A percentile compares a stretch with the other conserved stretches of the same genome.
phyloP scores from a whole-genome alignment of 2,329 filamentous ascomycete genomes.

The Tolypocladium ophioglossoides region DNA sequence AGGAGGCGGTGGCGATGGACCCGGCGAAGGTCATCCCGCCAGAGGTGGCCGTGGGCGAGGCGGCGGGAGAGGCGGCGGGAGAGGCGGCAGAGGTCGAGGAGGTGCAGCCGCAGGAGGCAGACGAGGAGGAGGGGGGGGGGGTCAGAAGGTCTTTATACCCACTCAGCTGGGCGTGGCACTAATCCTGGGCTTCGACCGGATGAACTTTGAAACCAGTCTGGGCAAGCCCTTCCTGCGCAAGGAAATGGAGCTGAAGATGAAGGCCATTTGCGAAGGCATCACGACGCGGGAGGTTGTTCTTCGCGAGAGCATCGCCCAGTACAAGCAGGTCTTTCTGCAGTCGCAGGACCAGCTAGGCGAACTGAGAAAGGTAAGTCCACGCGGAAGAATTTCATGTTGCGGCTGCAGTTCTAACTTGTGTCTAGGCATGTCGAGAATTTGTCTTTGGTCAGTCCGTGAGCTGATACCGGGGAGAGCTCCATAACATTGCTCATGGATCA shows the following conservation, averaged over 20 bases:
- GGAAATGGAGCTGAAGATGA: conserved; percentile 97
- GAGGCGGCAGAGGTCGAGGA: conserved; percentile 27
- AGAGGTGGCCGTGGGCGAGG: conserved; percentile 40
- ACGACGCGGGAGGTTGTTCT: conserved; percentile 67
- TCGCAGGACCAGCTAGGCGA: conserved; percentile 66
- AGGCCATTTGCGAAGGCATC: conserved; percentile 84
- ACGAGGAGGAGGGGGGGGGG: conserved; percentile 27
- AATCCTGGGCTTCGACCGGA: conserved; percentile 88
- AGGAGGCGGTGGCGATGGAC: conserved; percentile 28
- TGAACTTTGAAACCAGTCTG: conserved; percentile 85
- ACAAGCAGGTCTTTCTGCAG: conserved; percentile 75
- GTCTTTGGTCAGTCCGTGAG: conserved; percentile 14
- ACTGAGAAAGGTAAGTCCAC: conserved; percentile 45
- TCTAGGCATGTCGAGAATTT: conserved; percentile 12
- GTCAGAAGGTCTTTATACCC: conserved; percentile 80
- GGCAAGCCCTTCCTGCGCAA: conserved; percentile 94
- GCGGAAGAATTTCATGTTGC: not conserved
- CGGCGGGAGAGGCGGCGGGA: conserved; percentile 32
- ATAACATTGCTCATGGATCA: too few relatives aligned
- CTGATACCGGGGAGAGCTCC: not conserved
- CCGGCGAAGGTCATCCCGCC: conserved; percentile 24
- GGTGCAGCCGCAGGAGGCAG: conserved; percentile 30
- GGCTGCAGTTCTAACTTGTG: not conserved
- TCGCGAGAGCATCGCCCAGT: conserved; percentile 74
- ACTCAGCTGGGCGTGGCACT: conserved; percentile 85